Evolutionary conservation across 1,139 yeast species (phyloP), one percentile per base, ranked within the genome.

Genomic region (Yamadazyma diospyri): DNA sequence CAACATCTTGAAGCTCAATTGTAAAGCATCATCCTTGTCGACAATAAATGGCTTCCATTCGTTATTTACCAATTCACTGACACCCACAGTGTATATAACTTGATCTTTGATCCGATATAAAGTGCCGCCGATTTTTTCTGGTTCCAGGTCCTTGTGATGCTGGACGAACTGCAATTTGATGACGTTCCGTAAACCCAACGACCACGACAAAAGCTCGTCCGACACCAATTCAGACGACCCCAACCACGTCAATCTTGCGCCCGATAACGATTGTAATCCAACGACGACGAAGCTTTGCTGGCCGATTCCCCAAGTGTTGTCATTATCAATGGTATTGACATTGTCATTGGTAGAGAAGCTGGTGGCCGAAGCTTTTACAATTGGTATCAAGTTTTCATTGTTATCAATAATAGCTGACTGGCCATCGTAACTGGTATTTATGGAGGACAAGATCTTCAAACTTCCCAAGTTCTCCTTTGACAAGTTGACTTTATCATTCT

Each of bases 1-100:
- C 46, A 94, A 76, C 94, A 94, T 82, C 50, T 76, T 78, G 57
- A 89, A 78, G 45, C 88, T 88, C 40, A 94, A 64, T 62, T 94
- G 98, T 33, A 88, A 61, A 40, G 78, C 81, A 37, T 67, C 66
- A 29, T 71, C 74, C 6, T 64, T 61, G 20, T 54, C 46, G 24
- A 61, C 59, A 27, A 50, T 53, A 52, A 57, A 88, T 17, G 96
- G 95, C 18, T 58, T 67, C 96, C 96, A 92, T 38, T 64, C 48
- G 15, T 75, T 75, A 36, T 67, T 61, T 30, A 64, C 54, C 74
- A 82, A 82, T 53, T 81, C 76, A 27, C 85, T 72, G 6, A 89
- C 59, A 8, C 80, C 84, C 38, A 86, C 72, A 33, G 80, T 69
- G 52, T 81, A 84, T 34, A 63, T 57, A 6, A 79, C 73, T n/a